Evolutionary conservation across 2,329 filamentous ascomycete genomes (phyloP).

Genomic region (Colletotrichum sp.): DNA sequence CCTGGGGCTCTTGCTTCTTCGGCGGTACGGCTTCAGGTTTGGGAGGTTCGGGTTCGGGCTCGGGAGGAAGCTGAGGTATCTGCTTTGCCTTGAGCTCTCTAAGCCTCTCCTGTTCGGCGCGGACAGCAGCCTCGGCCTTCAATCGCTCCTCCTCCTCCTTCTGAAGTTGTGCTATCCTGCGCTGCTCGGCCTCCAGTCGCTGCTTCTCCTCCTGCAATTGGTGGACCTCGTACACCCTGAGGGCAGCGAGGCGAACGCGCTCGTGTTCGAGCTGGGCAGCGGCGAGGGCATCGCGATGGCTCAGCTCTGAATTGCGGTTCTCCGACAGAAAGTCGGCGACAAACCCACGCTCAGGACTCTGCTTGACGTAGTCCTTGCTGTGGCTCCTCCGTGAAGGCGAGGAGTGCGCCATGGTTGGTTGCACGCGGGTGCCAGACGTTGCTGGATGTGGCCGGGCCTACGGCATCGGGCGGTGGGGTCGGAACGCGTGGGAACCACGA

Average conservation of each 20-base stretch:
- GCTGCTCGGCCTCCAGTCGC: conserved; percentile 46
- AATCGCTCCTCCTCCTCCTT: conserved; percentile 52
- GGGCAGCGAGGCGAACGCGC: conserved; percentile 59
- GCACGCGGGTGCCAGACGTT: background rate
- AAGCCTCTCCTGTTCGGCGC: conserved; percentile 53
- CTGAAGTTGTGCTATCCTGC: conserved; percentile 48
- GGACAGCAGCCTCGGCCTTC: conserved; percentile 46
- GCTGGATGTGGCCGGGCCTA: conserved; percentile 7
- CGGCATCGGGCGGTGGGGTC: conserved; percentile 17
- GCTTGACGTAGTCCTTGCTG: conserved; percentile 37
- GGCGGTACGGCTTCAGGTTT: conserved; percentile 26
- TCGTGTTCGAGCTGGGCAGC: conserved; percentile 72
- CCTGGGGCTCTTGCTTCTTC: conserved; percentile 22
- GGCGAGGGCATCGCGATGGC: conserved; percentile 70
- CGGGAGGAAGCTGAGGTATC: conserved; percentile 47
- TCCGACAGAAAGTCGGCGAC: conserved; percentile 67
- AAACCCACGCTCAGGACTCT: conserved; percentile 50
- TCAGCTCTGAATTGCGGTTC: conserved; percentile 65
- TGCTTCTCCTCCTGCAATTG: conserved; percentile 50
- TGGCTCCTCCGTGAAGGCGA: conserved; percentile 42
- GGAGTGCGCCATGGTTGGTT: conserved; percentile 46
- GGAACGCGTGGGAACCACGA: conserved; percentile 4
- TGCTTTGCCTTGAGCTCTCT: conserved; percentile 51
- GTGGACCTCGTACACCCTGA: conserved; percentile 53
- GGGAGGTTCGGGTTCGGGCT: conserved; percentile 34